phyloP scores from a whole-genome alignment of 2,329 filamentous ascomycete species.

The Pyrenochaeta sp. region DNA sequence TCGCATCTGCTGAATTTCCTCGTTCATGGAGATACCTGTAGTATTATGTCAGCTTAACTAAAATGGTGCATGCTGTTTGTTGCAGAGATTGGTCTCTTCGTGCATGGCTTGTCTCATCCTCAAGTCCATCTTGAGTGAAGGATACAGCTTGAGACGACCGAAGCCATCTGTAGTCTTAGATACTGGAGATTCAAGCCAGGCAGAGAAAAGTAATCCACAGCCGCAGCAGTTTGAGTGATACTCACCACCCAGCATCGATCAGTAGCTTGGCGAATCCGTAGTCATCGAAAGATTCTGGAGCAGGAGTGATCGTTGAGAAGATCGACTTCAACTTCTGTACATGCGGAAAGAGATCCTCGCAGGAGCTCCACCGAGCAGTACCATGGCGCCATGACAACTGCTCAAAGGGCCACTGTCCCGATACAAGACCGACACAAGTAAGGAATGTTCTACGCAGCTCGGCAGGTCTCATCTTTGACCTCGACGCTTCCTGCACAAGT shows the following conservation, averaged over 20 bases:
- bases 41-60: too few relatives aligned
- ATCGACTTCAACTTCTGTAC: conserved; percentile 8
- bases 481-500: background rate
- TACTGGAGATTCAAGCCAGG: too few relatives aligned
- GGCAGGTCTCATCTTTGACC: background rate
- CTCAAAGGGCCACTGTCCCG: conserved; percentile 17
- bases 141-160: too few relatives aligned
- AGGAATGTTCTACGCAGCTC: conserved; percentile 4
- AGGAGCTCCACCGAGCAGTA: conserved; percentile 11
- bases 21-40: conserved; percentile 19
- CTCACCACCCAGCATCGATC: conserved; percentile 16
- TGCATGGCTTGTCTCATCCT: too few relatives aligned
- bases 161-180: too few relatives aligned
- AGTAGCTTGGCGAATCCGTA: conserved; percentile 16
- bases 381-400: conserved; percentile 19
- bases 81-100: too few relatives aligned
- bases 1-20: conserved; percentile 13
- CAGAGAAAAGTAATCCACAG: too few relatives aligned
- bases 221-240: too few relatives aligned
- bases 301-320: background rate
- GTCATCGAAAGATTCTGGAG: conserved; percentile 3
- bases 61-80: too few relatives aligned
- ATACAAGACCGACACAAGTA: conserved; percentile 12
- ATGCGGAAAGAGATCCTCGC: conserved; percentile 21
- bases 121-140: too few relatives aligned